Conservation (phyloP, 2,329 filamentous ascomycete genomes). For the Parastagonospora avenae region DNA sequence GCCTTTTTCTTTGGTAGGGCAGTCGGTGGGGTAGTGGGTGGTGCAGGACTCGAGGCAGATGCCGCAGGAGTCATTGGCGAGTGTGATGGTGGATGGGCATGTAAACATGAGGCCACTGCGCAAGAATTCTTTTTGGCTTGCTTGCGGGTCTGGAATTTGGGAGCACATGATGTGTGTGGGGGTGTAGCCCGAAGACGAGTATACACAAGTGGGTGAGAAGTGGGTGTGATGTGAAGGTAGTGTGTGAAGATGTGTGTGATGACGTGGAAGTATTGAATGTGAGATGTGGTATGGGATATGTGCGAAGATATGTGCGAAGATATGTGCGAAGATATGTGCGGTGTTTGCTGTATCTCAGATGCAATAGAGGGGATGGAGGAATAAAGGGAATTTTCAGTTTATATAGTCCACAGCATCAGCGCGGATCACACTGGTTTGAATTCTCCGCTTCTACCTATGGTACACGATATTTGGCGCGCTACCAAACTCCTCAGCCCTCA, state of each 20-base stretch:
- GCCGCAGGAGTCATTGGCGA: neutral
- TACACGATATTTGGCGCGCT: neutral
- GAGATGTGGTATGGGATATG: neutral
- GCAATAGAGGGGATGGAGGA: neutral
- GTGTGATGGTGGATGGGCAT: neutral
- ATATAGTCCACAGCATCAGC: neutral
- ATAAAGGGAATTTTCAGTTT: neutral
- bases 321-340: too few relatives aligned
- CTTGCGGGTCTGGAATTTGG: too few relatives aligned
- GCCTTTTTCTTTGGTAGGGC: too few relatives aligned
- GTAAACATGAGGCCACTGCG: neutral
- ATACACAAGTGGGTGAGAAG: neutral
- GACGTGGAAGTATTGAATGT: neutral
- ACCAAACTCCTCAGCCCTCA: slow-evolving; percentile 32
- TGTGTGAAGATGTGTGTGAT: neutral
- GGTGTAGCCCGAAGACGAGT: neutral
- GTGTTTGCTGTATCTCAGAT: too few relatives aligned
- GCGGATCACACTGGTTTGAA: neutral
- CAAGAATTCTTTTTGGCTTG: neutral
- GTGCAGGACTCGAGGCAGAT: too few relatives aligned
- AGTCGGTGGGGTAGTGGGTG: too few relatives aligned
- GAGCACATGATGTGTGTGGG: neutral
- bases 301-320: too few relatives aligned
- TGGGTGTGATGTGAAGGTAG: neutral
- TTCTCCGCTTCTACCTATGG: neutral